Percentiles rank a stretch among this genome's conserved stretches.
These are phyloP conservation scores for Populus trichocarpa DNA, from an alignment of 441 rosid species.

Conservation along the genomic window DNA sequence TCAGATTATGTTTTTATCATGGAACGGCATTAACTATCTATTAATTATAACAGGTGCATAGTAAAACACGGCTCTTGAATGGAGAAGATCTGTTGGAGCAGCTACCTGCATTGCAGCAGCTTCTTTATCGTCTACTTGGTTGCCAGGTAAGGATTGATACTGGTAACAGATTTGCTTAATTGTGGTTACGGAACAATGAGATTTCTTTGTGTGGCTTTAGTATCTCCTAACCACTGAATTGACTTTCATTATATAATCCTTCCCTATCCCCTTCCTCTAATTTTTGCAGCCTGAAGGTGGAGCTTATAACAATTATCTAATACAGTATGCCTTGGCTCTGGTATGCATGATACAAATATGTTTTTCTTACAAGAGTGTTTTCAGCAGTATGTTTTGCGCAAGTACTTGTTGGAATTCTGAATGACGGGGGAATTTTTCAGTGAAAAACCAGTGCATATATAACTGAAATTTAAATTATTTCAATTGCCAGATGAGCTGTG, in stretches of 20 bases:
- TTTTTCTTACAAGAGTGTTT: background rate
- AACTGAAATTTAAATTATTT: background rate
- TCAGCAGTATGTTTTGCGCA: background rate
- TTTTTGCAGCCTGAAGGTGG: slow-evolving; percentile 76
- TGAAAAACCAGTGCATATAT: background rate
- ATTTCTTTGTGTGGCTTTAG: background rate
- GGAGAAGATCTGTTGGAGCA: slow-evolving; percentile 55
- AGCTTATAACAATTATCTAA: slow-evolving; percentile 62
- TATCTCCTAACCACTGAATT: background rate
- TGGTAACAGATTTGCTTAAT: background rate
- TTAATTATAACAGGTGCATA: slow-evolving; percentile 44
- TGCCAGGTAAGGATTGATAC: slow-evolving; percentile 40
- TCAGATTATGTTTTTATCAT: background rate
- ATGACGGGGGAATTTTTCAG: background rate
- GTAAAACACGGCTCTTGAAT: slow-evolving; percentile 50
- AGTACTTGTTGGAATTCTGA: background rate
- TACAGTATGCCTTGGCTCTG: slow-evolving; percentile 86
- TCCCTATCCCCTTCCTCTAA: background rate
- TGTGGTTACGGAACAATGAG: background rate
- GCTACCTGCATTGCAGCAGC: slow-evolving; percentile 73
- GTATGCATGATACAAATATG: slow-evolving; percentile 25
- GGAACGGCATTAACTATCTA: background rate
- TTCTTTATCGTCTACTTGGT: slow-evolving; percentile 67
- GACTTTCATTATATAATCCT: background rate
- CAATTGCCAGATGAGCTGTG: background rate